Evolutionary conservation across 257 asterid species (phyloP), one percentile per base, ranked within the genome.

Genomic region (Solanum sejunctum): DNA sequence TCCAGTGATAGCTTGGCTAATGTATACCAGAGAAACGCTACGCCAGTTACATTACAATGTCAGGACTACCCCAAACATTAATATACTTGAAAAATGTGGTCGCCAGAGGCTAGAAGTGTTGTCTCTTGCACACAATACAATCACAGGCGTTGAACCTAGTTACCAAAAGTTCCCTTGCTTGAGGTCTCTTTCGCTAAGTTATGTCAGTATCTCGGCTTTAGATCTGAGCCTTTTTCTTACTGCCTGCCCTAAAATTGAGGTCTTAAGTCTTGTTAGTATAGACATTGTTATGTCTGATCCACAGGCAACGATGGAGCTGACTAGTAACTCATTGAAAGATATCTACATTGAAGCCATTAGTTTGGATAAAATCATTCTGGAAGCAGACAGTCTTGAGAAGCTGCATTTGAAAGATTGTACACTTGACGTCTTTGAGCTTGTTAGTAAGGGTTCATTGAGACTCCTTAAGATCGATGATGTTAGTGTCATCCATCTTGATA

Each of bases 401-500:
- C 88, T 95, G 92, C 97, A 94, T 85, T 82, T 95, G 87, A 95
- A 95, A 88, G 98, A 94, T 86, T 95, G 98, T 73, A 93, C 98
- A 0, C 96, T 95, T 28, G 98, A 95, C 79, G 92, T 86, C 63
- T 95, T 95, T 82, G 98, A 95, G 89, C 94, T 95, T 61, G 94
- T 93, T 41, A 93, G 98, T 64, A 95, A 92, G 81, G 98, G 97
- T 56, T 89, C 89, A 80, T 80, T 95, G 89, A 93, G 90, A 85
- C 89, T 87, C 82, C 91, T 95, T 21, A 95, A 88, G 91, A 92
- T 95, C 51, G 98, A 95, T 70, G 98, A 95, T 90, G 98, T 95
- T 8, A 95, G 98, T 52, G 98, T 95, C 86, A 94, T 95, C 85
- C 98, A 95, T 90, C 97, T 95, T 72, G 97, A 95, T 85, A 93